Evolutionary conservation across 2,329 filamentous ascomycete genomes (phyloP).

Genomic region (Pestalotiopsis sp.): DNA sequence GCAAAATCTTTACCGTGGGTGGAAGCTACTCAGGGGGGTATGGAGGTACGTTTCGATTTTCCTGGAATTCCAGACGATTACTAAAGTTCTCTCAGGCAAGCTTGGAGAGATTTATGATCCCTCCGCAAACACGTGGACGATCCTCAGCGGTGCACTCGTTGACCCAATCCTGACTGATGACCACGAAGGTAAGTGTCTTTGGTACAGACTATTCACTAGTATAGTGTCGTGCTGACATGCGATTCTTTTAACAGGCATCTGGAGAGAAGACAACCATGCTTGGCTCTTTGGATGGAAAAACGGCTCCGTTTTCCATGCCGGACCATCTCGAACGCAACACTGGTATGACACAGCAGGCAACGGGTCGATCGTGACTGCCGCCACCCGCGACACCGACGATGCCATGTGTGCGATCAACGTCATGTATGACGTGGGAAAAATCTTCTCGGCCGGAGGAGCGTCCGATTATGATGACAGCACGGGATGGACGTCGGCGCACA

Average conservation of each 20-base stretch:
- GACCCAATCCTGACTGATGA: slow-evolving; percentile 42
- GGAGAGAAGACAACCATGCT: slow-evolving; percentile 50
- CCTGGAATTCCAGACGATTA: too few species aligned
- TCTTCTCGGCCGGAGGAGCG: slow-evolving; percentile 49
- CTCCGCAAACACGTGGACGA: slow-evolving; percentile 39
- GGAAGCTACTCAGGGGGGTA: slow-evolving; percentile 49
- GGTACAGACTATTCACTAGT: too few species aligned
- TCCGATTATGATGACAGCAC: slow-evolving; percentile 39
- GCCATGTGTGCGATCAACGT: slow-evolving; percentile 59
- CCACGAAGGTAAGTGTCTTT: slow-evolving; percentile 4
- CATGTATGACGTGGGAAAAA: slow-evolving; percentile 65
- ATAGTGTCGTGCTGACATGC: neutral
- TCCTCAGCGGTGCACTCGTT: slow-evolving; percentile 37
- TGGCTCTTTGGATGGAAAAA: slow-evolving; percentile 53
- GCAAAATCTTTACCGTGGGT: slow-evolving; percentile 51
- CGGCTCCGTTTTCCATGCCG: slow-evolving; percentile 55
- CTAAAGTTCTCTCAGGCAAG: slow-evolving; percentile 31
- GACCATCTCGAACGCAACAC: slow-evolving; percentile 56
- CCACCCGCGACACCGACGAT: slow-evolving; percentile 42
- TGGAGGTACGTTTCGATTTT: slow-evolving; percentile 24
- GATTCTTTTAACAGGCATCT: slow-evolving; percentile 4
- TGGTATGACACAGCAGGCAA: slow-evolving; percentile 53
- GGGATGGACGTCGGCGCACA: slow-evolving; percentile 42
- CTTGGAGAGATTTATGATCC: slow-evolving; percentile 49
- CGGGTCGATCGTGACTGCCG: slow-evolving; percentile 44